These are phyloP conservation scores for Neonectria coccinea DNA, from an alignment of 2,329 filamentous ascomycete genomes.

Conservation along the genomic window DNA sequence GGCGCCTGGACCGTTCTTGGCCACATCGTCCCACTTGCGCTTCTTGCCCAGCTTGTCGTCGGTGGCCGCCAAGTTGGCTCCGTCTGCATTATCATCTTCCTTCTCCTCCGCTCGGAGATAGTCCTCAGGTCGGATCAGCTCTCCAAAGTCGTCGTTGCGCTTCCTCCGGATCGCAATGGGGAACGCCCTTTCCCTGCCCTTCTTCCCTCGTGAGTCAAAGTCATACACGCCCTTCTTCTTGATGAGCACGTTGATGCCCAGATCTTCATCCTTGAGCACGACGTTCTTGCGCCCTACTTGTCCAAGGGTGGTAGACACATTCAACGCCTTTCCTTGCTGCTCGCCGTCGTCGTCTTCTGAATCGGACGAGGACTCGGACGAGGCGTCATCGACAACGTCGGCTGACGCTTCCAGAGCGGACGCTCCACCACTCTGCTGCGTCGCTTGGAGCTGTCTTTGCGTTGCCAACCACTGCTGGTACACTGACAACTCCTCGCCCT, in stretches of 20 bases:
- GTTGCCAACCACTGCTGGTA: constrained; percentile 96
- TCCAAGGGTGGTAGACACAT: constrained; percentile 85
- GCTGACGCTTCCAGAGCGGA: constrained; percentile 75
- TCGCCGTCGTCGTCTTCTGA: constrained; percentile 91
- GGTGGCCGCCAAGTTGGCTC: constrained; percentile 51
- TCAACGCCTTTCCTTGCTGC: constrained; percentile 91
- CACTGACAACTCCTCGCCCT: constrained; percentile 79
- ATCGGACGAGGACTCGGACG: constrained; percentile 85
- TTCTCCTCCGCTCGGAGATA: constrained; percentile 93
- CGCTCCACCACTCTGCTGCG: constrained; percentile 76
- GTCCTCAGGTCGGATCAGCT: constrained; percentile 92
- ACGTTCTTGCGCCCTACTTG: constrained; percentile 88
- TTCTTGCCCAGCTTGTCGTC: constrained; percentile 86
- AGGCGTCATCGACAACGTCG: constrained; percentile 84
- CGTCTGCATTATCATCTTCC: constrained; percentile 76
- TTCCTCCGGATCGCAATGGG: constrained; percentile 84
- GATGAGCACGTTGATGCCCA: constrained; percentile 90
- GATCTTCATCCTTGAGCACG: constrained; percentile 86
- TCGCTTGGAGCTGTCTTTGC: constrained; percentile 87
- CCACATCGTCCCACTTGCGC: constrained; percentile 86
- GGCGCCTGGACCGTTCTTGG: constrained; percentile 51
- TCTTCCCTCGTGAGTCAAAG: constrained; percentile 91
- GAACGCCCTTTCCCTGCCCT: constrained; percentile 91
- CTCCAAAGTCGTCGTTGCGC: constrained; percentile 90
- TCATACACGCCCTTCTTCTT: constrained; percentile 93